Evolutionary conservation across 176 grass and related monocot species (phyloP).

Genomic region (Rhynchospora tenuis): DNA sequence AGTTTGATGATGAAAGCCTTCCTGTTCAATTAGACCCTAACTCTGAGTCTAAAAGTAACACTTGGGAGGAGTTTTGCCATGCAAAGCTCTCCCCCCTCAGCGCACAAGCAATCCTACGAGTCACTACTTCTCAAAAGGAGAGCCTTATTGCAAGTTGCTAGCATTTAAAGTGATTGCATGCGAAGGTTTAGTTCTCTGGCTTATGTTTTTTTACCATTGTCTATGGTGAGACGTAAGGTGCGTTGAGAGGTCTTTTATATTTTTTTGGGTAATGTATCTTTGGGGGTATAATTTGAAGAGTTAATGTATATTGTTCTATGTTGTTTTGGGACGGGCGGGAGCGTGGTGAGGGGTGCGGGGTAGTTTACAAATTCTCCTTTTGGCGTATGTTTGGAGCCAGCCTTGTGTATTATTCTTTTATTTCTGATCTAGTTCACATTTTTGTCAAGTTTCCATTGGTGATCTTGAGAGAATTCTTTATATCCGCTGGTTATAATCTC

Average conservation of each 20-base stretch:
- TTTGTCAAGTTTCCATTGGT: neutral
- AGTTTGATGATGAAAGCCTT: slow-evolving; percentile 34
- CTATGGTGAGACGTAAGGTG: neutral
- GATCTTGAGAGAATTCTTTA: neutral
- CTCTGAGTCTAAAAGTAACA: slow-evolving; percentile 30
- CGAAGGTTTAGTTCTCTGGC: neutral
- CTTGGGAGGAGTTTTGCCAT: slow-evolving; percentile 85
- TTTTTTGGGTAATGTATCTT: slow-evolving; percentile 13
- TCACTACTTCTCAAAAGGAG: slow-evolving; percentile 55
- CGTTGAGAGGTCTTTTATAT: neutral
- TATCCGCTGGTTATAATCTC: neutral
- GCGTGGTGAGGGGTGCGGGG: neutral
- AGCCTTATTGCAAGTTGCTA: slow-evolving; percentile 39
- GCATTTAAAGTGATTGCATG: slow-evolving; percentile 17
- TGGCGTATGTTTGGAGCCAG: neutral
- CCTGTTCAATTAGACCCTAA: neutral
- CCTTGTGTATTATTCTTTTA: slow-evolving; percentile 20
- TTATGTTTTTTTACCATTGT: slow-evolving; percentile 4
- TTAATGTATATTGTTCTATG: slow-evolving; percentile 12
- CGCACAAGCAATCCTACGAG: slow-evolving; percentile 80
- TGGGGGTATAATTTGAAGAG: slow-evolving; percentile 16
- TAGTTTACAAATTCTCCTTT: slow-evolving; percentile 9
- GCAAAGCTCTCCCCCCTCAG: slow-evolving; percentile 65
- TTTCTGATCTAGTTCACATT: slow-evolving; percentile 4
- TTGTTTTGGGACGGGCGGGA: neutral